Evolutionary conservation across 1,139 yeast species (phyloP), one percentile per base, ranked within the genome.

Genomic region (Insectozyma bohioensis): DNA sequence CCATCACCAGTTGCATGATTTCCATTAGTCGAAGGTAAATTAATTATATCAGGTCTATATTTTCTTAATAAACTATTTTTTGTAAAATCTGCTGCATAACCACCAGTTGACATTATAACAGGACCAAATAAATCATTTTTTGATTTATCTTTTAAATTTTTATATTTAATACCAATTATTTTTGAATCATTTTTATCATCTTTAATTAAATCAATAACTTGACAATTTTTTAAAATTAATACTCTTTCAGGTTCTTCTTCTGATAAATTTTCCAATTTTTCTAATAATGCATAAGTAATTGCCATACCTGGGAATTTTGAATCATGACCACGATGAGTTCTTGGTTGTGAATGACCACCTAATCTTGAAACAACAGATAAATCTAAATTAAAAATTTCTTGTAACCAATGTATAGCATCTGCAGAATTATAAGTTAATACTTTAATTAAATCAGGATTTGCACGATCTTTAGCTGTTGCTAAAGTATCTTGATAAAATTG

Each of bases 71-170:
- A 60, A 12, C 77, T 71, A 40, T 69, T 63, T 41, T 69, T 69
- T 27, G 77, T 71, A 55, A 78, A 72, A 54, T 78, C 73, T 32
- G 78, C 75, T 39, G 80, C 80, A 61, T 72, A 85, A 2, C 95
- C 95, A 33, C 95, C 95, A 2, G 95, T 83, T 21, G 90, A 80
- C 62, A 85, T 67, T 22, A 85, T 73, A 2, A 85, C 85, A 0
- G 82, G 80, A 1, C 81, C 82, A 6, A 45, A 35, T 6, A 71
- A 31, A 32, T 61, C 60, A 29, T 47, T 50, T 33, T 61, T 63
- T 26, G 51, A 44, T 42, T 61, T 46, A 57, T 67, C 44, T 40
- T 56, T 54, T 41, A 61, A 58, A 45, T 68, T 64, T 37, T 62
- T 65, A 48, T 69, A 78, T 27, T 61, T 62, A 4, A 81, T 78